A percentile compares a stretch with the other conserved stretches of the same genome.
phyloP scores from a whole-genome alignment of 2,329 filamentous ascomycete species.

The Verticillium nubilum region DNA sequence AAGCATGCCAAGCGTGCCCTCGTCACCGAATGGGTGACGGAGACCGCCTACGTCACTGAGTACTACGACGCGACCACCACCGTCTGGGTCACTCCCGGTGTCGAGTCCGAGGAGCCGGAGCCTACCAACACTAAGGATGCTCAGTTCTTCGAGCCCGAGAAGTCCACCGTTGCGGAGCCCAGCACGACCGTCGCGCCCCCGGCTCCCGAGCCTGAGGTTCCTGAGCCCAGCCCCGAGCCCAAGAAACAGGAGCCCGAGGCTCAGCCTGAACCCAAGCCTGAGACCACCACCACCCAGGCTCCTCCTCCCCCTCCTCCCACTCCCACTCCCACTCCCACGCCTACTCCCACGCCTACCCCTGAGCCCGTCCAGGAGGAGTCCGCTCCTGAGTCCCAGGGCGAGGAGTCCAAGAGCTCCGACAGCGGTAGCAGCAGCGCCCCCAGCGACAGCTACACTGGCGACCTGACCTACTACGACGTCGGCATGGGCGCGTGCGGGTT shows the following conservation, averaged over 20 bases:
- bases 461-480: slow-evolving; percentile 70
- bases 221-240: slow-evolving; percentile 6
- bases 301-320: slow-evolving; percentile 3
- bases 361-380: slow-evolving; percentile 1
- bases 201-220: slow-evolving; percentile 10
- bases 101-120: slow-evolving; percentile 16
- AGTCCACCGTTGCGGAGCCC: slow-evolving; percentile 5
- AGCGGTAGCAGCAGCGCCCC: slow-evolving; percentile 7
- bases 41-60: slow-evolving; percentile 40
- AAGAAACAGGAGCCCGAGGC: slow-evolving; percentile 9
- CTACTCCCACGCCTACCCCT: slow-evolving; percentile 8
- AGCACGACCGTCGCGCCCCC: slow-evolving; percentile 17
- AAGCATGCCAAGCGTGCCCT: slow-evolving; percentile 29
- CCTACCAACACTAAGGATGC: slow-evolving; percentile 17
- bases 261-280: slow-evolving; percentile 12
- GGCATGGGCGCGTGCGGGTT: slow-evolving; percentile 65
- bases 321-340: slow-evolving; percentile 6
- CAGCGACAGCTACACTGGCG: slow-evolving; percentile 42
- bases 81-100: slow-evolving; percentile 32
- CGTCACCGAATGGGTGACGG: slow-evolving; percentile 47
- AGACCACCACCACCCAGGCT: slow-evolving; percentile 6
- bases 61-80: slow-evolving; percentile 44
- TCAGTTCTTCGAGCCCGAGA: slow-evolving; percentile 23
- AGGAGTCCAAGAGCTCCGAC: background rate
- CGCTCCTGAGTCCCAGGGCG: background rate